Evolutionary conservation across 805 yeast species (phyloP).

Genomic region (Schwanniomyces pseudopolymorphus): DNA sequence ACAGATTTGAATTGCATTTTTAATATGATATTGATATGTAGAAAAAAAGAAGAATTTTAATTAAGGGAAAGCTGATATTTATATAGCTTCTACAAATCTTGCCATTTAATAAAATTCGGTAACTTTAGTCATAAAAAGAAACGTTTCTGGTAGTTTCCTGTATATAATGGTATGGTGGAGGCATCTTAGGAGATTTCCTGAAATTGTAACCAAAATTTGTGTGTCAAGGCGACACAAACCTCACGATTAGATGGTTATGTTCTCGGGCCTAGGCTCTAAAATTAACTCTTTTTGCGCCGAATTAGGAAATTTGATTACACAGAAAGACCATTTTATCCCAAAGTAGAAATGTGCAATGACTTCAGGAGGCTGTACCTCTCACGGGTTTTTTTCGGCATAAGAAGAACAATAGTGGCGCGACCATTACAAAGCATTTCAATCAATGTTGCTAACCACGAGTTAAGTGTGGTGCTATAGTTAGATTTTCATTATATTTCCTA

Average conservation of each 20-base stretch:
- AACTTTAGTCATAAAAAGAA: constrained; percentile 3
- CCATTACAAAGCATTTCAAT: neutral
- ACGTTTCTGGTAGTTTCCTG: neutral
- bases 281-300: neutral
- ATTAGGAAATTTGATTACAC: constrained; percentile 1
- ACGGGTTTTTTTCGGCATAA: neutral
- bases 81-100: constrained; percentile 4
- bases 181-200: neutral
- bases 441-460: neutral
- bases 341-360: neutral
- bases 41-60: neutral
- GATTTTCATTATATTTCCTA: neutral
- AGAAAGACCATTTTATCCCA: neutral
- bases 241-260: neutral
- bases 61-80: constrained; percentile 4
- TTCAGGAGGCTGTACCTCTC: neutral
- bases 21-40: constrained; percentile 1
- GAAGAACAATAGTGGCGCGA: neutral
- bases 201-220: neutral
- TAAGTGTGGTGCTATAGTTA: neutral
- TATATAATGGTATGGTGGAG: neutral
- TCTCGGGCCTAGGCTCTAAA: neutral
- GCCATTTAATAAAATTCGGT: neutral
- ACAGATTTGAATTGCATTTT: constrained; percentile 42
- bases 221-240: constrained; percentile 1